Percentiles rank a stretch among this genome's conserved stretches.
Conservation (phyloP, 2,329 filamentous ascomycete species). For the Scedosporium dehoogii region DNA sequence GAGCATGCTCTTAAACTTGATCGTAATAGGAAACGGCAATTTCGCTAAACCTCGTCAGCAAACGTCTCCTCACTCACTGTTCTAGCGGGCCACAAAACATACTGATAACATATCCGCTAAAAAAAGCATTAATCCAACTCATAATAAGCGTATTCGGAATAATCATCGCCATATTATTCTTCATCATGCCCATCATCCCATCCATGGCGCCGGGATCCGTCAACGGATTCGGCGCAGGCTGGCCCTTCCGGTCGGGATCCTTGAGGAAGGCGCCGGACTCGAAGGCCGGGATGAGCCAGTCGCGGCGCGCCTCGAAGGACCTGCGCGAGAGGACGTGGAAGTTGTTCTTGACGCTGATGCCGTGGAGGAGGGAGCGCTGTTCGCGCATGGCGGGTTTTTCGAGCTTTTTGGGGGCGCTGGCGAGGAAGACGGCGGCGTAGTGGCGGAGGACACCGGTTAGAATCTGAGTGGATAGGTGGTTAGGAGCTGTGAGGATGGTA, state of each 20-base stretch:
- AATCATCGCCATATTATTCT: conserved; percentile 99
- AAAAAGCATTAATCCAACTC: conserved; percentile 99
- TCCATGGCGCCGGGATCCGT: conserved; percentile 95
- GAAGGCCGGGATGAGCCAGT: conserved; percentile 69
- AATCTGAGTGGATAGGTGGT: conserved; percentile 39
- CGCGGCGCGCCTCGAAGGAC: conserved; percentile 72
- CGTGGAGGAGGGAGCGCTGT: conserved; percentile 74
- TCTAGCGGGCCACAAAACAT: conserved; percentile 20
- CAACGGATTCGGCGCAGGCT: conserved; percentile 88
- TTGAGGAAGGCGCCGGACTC: conserved; percentile 84
- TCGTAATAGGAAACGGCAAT: conserved; percentile 91
- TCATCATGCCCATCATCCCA: conserved; percentile 99
- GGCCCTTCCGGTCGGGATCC: conserved; percentile 74
- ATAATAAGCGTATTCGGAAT: conserved; percentile 97
- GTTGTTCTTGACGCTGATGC: conserved; percentile 76
- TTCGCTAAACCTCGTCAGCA: conserved; percentile 51
- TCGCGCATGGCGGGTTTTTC: conserved; percentile 70
- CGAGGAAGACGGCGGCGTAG: conserved; percentile 89
- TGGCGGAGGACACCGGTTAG: conserved; percentile 92
- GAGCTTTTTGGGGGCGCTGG: conserved; percentile 72
- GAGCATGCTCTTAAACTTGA: conserved; percentile 99
- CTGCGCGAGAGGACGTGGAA: conserved; percentile 67
- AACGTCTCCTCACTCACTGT: not conserved
- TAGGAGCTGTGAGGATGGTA: not conserved
- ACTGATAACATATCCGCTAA: conserved; percentile 97